Evolutionary conservation across 2,329 filamentous ascomycete species (phyloP), one percentile per base, ranked within the genome.

Genomic region (Curvularia lunata): DNA sequence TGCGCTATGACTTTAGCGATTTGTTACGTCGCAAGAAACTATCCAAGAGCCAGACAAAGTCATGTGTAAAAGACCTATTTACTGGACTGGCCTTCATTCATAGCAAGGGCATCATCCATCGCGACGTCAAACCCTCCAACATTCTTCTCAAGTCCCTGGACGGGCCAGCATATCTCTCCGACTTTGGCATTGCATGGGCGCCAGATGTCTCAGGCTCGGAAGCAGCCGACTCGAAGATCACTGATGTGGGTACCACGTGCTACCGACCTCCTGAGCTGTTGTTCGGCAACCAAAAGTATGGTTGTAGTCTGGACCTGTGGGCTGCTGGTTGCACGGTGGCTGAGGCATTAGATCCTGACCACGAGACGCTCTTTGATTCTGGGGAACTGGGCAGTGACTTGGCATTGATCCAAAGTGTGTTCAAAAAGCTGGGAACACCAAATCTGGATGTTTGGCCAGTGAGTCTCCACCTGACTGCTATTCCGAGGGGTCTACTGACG

Each of bases 171-270:
- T 90, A 88, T 66, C 83, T 99, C 2, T 87, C 91, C 34, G 95
- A 99, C 75, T 98, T 99, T 78, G 94, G 95, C 49, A 96, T 95
- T 38, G 87, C 93, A 8, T 97, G 92, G 92, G 87, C 89, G 64
- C 85, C 89, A 2, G 75, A 82, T 10, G 77, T 81, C 21, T 63
- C 76, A 5, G 77, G 79, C 3, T 84, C 85, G 13, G 95, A 99
- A 73, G 81, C 86, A 1, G 71, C 81, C 8, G 74, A 86, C 52
- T 70, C 82, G 53, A 98, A 98, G 77, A 90, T 97, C 51, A 88
- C 95, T 7, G 96, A 99, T 74, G 91, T 99, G 25, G 95, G 95
- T 34, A 98, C 94, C 1, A 94, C 93, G 0, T 86, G 90, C 48
- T 99, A 99, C 78, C 87, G 96, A 19, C 86, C 94, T 0, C 95